Base-by-base conservation (phyloP, 768 basidiomycete species). In the Termitomyces sp. region DNA sequence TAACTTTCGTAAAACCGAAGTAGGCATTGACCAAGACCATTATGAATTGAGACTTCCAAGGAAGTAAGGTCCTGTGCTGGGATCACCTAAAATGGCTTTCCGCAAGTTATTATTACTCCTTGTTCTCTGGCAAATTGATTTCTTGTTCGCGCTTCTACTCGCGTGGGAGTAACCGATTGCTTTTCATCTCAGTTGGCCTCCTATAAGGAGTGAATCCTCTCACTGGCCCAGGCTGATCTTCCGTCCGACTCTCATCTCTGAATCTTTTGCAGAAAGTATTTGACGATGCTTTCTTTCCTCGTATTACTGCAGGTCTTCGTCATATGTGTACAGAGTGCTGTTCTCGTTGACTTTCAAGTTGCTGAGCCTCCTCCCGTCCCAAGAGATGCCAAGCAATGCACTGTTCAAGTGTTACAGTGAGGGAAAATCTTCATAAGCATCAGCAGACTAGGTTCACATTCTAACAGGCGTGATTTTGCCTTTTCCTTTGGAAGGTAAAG, bases 351-450 rank as follows among this genome's bases (percentile, higher is more conserved):
- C 67, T 91, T 91, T 67, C 88, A 90, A 67, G 87, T 90, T 55
- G 77, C 84, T 8, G 81, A 90, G 60, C 88, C 90, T 10, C 86
- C 86, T 18, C 79, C 83, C 2, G 74, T 90, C 14, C 87, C 90
- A 9, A 66, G 69, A 49, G 71, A 80, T 65, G 77, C 76, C n/a
- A 78, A 81, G 62, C 76, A 82, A 63, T 90, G 89, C 66, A 88
- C 87, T 0, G 69, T 83, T 12, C 72, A 81, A 69, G 76, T 90
- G 50, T 67, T 91, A 14, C 74, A 85, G 86, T 88, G 68, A 29
- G 41, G 48, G 48, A 57, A 56, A 39, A 24, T 6, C 14, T 29
- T 3, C 27, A 54, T 32, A 3, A 44, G 59, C 22, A 54, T 48
- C 46, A 4, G 26, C n/a, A 29, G 24, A 39, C 12, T 27, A 27